phyloP scores from a whole-genome alignment of 108 stramenopile species.

The Pseudonitzschia delicatissima region DNA sequence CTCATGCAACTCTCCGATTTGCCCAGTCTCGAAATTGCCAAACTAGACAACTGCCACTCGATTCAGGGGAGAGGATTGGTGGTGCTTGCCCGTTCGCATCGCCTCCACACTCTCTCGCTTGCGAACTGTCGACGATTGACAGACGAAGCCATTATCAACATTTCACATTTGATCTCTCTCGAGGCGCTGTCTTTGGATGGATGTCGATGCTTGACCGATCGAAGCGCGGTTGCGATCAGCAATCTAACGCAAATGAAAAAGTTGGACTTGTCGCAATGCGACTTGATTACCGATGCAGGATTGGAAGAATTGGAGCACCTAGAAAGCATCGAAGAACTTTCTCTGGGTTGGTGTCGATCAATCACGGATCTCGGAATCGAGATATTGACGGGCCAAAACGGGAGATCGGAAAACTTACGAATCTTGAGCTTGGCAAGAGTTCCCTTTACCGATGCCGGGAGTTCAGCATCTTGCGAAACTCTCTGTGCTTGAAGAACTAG shows the following conservation, averaged over 20 bases:
- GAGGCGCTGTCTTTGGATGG: slow-evolving; percentile 65
- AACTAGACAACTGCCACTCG: slow-evolving; percentile 74
- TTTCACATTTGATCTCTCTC: slow-evolving; percentile 61
- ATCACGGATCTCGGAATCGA: slow-evolving; percentile 64
- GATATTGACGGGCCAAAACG: slow-evolving; percentile 48
- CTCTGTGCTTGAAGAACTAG: slow-evolving; percentile 50
- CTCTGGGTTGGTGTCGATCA: slow-evolving; percentile 77
- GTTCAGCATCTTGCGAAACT: slow-evolving; percentile 45
- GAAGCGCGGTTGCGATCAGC: slow-evolving; percentile 50
- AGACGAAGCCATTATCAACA: slow-evolving; percentile 76
- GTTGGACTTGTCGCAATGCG: slow-evolving; percentile 78
- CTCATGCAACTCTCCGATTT: slow-evolving; percentile 61
- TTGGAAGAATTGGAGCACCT: slow-evolving; percentile 49
- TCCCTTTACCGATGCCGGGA: slow-evolving; percentile 58
- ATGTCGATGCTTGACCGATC: slow-evolving; percentile 81
- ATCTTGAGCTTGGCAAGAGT: slow-evolving; percentile 72
- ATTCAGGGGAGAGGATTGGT: slow-evolving; percentile 61
- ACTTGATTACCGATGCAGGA: slow-evolving; percentile 78
- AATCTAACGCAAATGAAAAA: slow-evolving; percentile 44
- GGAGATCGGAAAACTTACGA: slow-evolving; percentile 39
- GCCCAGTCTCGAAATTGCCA: slow-evolving; percentile 56
- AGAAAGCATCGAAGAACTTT: slow-evolving; percentile 63
- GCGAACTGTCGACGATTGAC: slow-evolving; percentile 76
- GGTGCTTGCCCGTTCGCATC: slow-evolving; percentile 54
- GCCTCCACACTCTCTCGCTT: slow-evolving; percentile 65